These are phyloP conservation scores for Tritrichomonas foetus DNA, from an alignment of 208 protist genomes.

Conservation along the genomic window DNA sequence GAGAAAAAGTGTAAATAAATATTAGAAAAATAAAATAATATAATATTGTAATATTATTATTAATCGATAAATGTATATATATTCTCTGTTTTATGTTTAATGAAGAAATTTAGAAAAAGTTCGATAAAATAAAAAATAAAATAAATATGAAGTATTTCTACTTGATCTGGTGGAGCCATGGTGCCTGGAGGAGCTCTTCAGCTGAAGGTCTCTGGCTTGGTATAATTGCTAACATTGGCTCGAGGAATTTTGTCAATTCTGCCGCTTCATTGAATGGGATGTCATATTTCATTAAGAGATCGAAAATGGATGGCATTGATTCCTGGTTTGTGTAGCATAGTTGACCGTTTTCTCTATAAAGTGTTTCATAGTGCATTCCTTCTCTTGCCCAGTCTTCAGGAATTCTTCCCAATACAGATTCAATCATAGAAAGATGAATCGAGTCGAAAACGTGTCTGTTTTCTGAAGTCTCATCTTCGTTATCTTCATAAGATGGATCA, in stretches of 20 bases:
- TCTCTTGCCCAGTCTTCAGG: neutral
- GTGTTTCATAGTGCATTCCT: neutral
- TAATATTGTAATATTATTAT: neutral
- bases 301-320: neutral
- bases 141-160: neutral
- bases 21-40: neutral
- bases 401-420: neutral
- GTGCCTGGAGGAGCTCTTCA: neutral
- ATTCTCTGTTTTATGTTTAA: neutral
- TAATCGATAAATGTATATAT: neutral
- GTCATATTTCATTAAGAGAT: neutral
- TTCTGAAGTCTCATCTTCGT: neutral
- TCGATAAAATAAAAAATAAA: neutral
- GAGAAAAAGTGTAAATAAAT: neutral
- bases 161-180: neutral
- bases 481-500: neutral
- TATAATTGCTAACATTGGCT: slow-evolving; percentile 31
- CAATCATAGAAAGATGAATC: neutral
- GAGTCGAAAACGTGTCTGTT: neutral
- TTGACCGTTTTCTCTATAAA: neutral
- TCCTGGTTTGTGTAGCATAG: neutral
- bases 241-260: neutral
- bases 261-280: neutral
- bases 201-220: slow-evolving; percentile 5
- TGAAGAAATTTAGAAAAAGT: neutral